Evolutionary conservation across 768 basidiomycete species (phyloP), one percentile per base, ranked within the genome.

Genomic region (Agrocybe pediades): DNA sequence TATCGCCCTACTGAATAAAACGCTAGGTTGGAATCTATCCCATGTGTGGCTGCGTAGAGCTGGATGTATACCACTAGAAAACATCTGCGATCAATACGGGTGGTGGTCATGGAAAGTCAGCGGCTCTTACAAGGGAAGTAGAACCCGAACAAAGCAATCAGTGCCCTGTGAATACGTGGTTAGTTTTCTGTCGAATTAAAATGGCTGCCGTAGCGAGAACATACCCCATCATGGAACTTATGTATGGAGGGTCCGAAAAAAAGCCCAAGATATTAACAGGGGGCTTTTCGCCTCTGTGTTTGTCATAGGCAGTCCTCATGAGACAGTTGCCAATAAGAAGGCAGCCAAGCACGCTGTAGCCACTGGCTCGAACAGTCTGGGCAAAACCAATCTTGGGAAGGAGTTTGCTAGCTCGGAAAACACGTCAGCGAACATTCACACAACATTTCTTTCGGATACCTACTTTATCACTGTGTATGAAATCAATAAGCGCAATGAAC

Each of bases 21-120:
- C 1, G 78, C 77, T 1, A 81, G 59, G 25, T 62, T 68, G 0
- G 65, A 49, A 50, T 75, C 62, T n/a, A 81, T 69, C 17, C 73
- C 72, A 52, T 80, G 74, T 27, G 72, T 53, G 11, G 75, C 67
- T 2, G 79, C 71, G 56, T 74, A 82, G 0, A 82, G 69, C 56
- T 82, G 80, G 6, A 84, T 63, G 58, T 82, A 81, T 58, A 81
- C 75, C 49, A 74, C 81, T 80, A 19, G 13, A n/a, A 17, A 17
- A 25, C 27, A 29, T 7, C 1, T 43, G 6, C 43, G 40, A 16
- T 7, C n/a, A 9, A 36, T 15, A 2, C 19, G 5, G 23, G 3
- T 20, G 19, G 8, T 15, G 11, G 6, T 23, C n/a, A n/a, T n/a
- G n/a, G 33, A 36, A 36, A n/a, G 11, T 30, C 17, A 8, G 17